A percentile compares a stretch with the other conserved stretches of the same genome.
phyloP scores from a whole-genome alignment of 768 basidiomycete genomes.

The Auriscalpium vulgare region DNA sequence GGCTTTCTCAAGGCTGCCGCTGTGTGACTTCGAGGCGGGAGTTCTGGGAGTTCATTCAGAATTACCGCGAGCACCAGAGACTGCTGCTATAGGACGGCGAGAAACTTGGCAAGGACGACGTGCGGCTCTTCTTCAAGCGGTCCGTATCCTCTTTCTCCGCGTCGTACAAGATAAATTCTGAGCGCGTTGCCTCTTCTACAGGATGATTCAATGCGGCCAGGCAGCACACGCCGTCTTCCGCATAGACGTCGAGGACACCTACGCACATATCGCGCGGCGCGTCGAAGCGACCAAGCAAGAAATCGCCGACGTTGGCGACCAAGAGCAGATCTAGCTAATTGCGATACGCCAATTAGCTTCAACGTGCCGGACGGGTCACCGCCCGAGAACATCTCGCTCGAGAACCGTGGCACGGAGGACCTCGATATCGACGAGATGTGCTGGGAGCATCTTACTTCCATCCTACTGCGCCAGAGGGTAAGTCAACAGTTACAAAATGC shows the following conservation, averaged over 20 bases:
- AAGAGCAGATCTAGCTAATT: conserved; percentile 94
- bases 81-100: conserved; percentile 89
- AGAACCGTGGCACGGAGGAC: conserved; percentile 77
- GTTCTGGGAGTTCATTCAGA: conserved; percentile 80
- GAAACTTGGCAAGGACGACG: conserved; percentile 86
- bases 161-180: too few relatives aligned
- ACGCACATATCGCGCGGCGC: conserved; percentile 72
- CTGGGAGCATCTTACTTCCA: conserved; percentile 48
- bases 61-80: conserved; percentile 86
- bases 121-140: conserved; percentile 87
- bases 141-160: too few relatives aligned
- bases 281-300: conserved; percentile 57
- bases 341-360: conserved; percentile 68
- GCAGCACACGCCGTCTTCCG: conserved; percentile 75
- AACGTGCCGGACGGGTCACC: conserved; percentile 95
- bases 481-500: too few relatives aligned
- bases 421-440: conserved; percentile 83
- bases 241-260: conserved; percentile 86
- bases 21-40: conserved; percentile 67
- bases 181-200: too few relatives aligned
- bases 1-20: conserved; percentile 66
- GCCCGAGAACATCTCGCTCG: conserved; percentile 74
- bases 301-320: conserved; percentile 35
- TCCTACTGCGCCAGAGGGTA: too few relatives aligned
- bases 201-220: conserved; percentile 69